Conservation (phyloP, 176 grass and related monocot species). For the Rhipidocladum racemiflorum region DNA sequence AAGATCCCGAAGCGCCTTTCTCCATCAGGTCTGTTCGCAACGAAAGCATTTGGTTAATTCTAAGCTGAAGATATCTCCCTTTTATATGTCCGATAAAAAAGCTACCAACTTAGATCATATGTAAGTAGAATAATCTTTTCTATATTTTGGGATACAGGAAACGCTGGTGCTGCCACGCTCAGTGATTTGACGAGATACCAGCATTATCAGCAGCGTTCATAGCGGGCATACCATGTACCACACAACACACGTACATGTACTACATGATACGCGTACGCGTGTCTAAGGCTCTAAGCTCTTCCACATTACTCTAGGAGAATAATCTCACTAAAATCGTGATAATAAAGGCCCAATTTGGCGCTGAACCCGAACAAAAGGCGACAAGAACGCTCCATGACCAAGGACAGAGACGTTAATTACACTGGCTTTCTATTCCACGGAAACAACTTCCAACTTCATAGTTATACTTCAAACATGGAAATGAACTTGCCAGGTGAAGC, state of each 20-base stretch:
- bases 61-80: too few species aligned
- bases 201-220: not conserved
- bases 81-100: too few species aligned
- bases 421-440: not conserved
- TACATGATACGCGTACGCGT: not conserved
- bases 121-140: too few species aligned
- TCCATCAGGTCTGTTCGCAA: too few species aligned
- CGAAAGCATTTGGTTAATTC: too few species aligned
- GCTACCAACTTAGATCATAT: too few species aligned
- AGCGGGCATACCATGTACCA: not conserved
- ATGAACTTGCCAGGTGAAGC: not conserved
- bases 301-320: not conserved
- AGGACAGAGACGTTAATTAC: too few species aligned
- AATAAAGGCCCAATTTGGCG: not conserved
- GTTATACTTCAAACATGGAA: not conserved
- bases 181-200: not conserved
- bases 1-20: too few species aligned
- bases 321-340: not conserved
- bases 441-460: not conserved
- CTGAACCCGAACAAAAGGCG: not conserved
- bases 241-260: not conserved
- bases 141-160: not conserved
- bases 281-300: not conserved
- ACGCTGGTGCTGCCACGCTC: not conserved
- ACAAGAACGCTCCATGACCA: not conserved